Evolutionary conservation across 176 grass and related monocot species (phyloP), one percentile per base, ranked within the genome.

Genomic region (Cenchrus fungigraminus): DNA sequence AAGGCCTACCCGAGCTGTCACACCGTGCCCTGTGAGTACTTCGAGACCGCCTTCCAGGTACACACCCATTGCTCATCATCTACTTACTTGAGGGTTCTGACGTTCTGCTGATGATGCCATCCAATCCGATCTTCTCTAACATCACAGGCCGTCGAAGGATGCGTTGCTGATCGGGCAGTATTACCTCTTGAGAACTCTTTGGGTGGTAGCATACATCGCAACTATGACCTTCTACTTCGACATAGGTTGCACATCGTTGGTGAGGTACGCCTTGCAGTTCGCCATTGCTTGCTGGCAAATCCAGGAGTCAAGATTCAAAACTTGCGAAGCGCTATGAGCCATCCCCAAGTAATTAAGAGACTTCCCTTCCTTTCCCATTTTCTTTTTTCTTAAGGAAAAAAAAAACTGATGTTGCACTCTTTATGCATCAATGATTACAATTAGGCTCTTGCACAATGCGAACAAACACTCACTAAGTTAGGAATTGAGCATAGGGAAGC

Each of bases 371-470:
- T 34, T 34, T 34, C 3, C 34, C 17, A 10, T 16, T 4, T 19
- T 60, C 25, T 52, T 17, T 55, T 16, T 17, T 55, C 3, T 20
- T 20, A 20, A 40, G 6, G 9, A 34, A 17, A 14, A 71, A 50
- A 10, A 11, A 25, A 28, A 25, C n/a, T 53, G 12, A 34, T 43
- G 50, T 14, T 84, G 16, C 43, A 59, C 43, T 68, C 32, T 58
- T 44, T 78, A 25, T 6, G 60, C 6, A 11, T 11, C 59, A 25
- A 11, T 25, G 59, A 22, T 40, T 34, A 34, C 34, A 34, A 42
- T 20, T 57, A 97, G 95, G 95, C 95, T 46, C 92, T 97, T 57
- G 90, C 92, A 44, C 95, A 97, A 54, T 97, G 95, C 71, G 95
- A 97, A 50, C 90, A 94, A 87, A 92, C 88, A 1, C 83, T 97